Evolutionary conservation across 2,329 filamentous ascomycete species (phyloP), one percentile per base, ranked within the genome.

Genomic region (Xylariaceae sp.): DNA sequence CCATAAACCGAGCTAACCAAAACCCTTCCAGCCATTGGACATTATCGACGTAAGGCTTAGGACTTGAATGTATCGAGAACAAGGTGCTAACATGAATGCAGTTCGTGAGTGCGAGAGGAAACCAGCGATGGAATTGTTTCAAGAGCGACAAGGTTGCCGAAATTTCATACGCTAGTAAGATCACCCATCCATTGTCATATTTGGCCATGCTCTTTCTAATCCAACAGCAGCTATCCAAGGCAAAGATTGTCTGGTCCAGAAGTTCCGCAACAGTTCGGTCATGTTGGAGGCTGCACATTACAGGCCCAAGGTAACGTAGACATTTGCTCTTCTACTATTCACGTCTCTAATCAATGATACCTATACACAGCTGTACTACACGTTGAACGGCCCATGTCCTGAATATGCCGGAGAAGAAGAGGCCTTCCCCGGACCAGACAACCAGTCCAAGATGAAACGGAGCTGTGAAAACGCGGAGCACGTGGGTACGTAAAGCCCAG

Each of bases 261-360:
- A 97, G 68, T 99, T 99, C 67, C 86, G 94, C 34, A 99, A 99
- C 74, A 96, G 90, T 37, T 92, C 90, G 0, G 91, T 99, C 29
- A 96, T 97, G 90, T 77, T 92, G 0, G 92, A 97, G 71, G 81
- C 85, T 10, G 77, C 83, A 0, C 84, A 87, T 49, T 95, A 90
- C 65, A 85, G 90, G 0, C 94, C 94, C 0, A 95, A 95, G 78
- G 87, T 91, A 70, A 61, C 68, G 1, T n/a, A n/a, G 21, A 37
- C 26, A 22, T 10, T 55, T 26, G 26, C 5, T 26, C 5, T 7
- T 16, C 5, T 26, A 2, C 46, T 32, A 63, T 16, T 8, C 9
- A 16, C 47, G 0, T 12, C 6, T 15, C 22, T 44, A 18, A 13
- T 10, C 45, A 15, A 41, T 45, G 26, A 29, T 62, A 68, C 18